Conservation (phyloP, 805 yeast genomes). For the Nakazawaea peltata region DNA sequence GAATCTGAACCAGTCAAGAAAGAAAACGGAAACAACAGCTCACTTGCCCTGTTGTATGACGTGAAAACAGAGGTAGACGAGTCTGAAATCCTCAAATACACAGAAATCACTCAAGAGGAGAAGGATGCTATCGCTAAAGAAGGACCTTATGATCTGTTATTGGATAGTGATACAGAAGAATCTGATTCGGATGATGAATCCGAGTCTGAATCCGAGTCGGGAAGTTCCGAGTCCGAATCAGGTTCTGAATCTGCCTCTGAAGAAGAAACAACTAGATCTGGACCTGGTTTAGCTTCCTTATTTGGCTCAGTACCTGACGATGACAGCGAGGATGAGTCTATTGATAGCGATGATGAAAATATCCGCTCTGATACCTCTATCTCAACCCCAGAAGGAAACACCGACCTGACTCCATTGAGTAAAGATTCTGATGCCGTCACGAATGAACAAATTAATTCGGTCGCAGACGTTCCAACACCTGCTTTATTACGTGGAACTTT, state of each 20-base stretch:
- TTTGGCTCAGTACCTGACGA: slow-evolving; percentile 20
- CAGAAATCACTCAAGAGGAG: slow-evolving; percentile 9
- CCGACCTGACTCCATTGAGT: slow-evolving; percentile 7
- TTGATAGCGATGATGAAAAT: slow-evolving; percentile 20
- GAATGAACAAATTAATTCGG: slow-evolving; percentile 29
- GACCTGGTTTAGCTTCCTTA: slow-evolving; percentile 26
- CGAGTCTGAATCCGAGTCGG: slow-evolving; percentile 11
- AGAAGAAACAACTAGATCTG: slow-evolving; percentile 8
- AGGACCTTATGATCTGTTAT: slow-evolving; percentile 12
- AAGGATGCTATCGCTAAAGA: slow-evolving; percentile 3
- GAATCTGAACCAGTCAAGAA: slow-evolving; percentile 15
- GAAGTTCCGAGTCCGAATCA: slow-evolving; percentile 12
- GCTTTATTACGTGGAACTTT: slow-evolving; percentile 69
- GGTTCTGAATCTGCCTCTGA: slow-evolving; percentile 12
- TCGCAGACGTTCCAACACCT: slow-evolving; percentile 74
- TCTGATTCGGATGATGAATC: slow-evolving; percentile 13
- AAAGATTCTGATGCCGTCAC: slow-evolving; percentile 19
- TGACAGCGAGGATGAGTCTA: slow-evolving; percentile 29
- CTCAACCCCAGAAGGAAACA: slow-evolving; percentile 24
- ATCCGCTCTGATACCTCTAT: slow-evolving; percentile 22
- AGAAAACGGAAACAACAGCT: too few species aligned
- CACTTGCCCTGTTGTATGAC: neutral
- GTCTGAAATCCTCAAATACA: neutral
- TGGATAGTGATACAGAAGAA: slow-evolving; percentile 17
- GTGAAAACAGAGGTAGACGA: slow-evolving; percentile 7